Conservation (phyloP, 345 rosid species). For the Populus tremula region DNA sequence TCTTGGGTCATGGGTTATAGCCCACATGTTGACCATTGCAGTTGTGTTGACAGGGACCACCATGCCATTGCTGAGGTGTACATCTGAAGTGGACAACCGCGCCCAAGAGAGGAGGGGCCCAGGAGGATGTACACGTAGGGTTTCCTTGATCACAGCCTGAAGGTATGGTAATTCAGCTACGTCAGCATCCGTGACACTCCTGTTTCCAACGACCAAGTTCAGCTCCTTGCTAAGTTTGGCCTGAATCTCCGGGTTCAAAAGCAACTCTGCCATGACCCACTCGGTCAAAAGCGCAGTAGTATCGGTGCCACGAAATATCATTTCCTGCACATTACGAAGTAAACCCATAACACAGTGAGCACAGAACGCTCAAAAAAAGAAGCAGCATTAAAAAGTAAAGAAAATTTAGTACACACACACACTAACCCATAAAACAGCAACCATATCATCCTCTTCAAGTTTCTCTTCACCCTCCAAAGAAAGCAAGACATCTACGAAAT, state of each 20-base stretch:
- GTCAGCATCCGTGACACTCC: conserved; percentile 26
- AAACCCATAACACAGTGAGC: not conserved
- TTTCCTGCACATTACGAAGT: conserved; percentile 36
- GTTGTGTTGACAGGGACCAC: conserved; percentile 45
- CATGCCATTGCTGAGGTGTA: conserved; percentile 49
- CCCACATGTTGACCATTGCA: conserved; percentile 64
- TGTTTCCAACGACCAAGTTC: conserved; percentile 8
- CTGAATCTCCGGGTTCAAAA: conserved; percentile 40
- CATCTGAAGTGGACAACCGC: conserved; percentile 45
- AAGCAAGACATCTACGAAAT: conserved; percentile 53
- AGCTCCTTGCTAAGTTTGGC: conserved; percentile 31
- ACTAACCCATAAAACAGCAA: conserved; percentile 52
- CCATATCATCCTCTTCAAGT: conserved; percentile 42
- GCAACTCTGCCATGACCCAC: conserved; percentile 51
- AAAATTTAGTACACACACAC: conserved; percentile 7
- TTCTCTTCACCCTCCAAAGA: conserved; percentile 45
- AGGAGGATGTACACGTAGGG: conserved; percentile 49
- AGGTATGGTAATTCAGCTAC: conserved; percentile 35
- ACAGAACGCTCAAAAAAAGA: too few species aligned
- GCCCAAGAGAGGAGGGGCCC: conserved; percentile 65
- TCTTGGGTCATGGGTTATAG: conserved; percentile 49
- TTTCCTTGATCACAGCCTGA: conserved; percentile 50
- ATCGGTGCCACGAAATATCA: conserved; percentile 57
- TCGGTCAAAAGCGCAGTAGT: conserved; percentile 49
- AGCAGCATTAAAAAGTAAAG: not conserved